Evolutionary conservation across 2,329 filamentous ascomycete genomes (phyloP).

Genomic region (Thelonectria blattea): DNA sequence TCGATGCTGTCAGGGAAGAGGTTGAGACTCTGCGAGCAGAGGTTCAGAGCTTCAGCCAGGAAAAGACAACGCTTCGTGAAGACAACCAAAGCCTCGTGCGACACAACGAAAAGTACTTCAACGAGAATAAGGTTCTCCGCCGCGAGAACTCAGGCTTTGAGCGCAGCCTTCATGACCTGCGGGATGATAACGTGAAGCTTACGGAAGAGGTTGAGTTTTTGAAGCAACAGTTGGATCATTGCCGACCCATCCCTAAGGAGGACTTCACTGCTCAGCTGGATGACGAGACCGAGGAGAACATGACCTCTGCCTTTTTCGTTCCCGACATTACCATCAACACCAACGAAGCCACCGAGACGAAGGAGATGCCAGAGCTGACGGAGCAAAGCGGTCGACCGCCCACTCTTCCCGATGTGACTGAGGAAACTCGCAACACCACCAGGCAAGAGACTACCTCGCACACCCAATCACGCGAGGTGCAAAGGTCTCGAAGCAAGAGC

Average conservation of each 20-base stretch:
- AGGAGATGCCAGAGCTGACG: constrained; percentile 43
- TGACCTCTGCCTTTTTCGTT: constrained; percentile 65
- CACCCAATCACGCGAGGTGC: constrained; percentile 35
- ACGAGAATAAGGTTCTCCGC: constrained; percentile 56
- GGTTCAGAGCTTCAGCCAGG: constrained; percentile 47
- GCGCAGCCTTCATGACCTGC: constrained; percentile 52
- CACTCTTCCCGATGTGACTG: constrained; percentile 38
- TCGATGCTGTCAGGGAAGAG: constrained; percentile 49
- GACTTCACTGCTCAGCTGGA: constrained; percentile 45
- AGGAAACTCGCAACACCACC: constrained; percentile 37
- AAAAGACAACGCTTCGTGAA: constrained; percentile 53
- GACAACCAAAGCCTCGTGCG: constrained; percentile 60
- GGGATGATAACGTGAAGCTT: constrained; percentile 54
- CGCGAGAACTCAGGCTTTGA: constrained; percentile 57
- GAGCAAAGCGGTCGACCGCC: constrained; percentile 41
- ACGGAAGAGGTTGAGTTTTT: constrained; percentile 55
- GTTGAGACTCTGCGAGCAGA: constrained; percentile 49
- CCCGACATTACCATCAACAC: constrained; percentile 63
- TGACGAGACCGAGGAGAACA: constrained; percentile 55
- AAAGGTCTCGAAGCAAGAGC: constrained; percentile 38
- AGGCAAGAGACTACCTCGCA: constrained; percentile 40
- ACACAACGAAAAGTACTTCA: constrained; percentile 62
- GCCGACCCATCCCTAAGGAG: constrained; percentile 46
- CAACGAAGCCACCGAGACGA: constrained; percentile 44
- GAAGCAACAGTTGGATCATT: constrained; percentile 53